These are phyloP conservation scores for Xylariaceae sp. DNA, from an alignment of 2,329 filamentous ascomycete species.

Conservation along the genomic window DNA sequence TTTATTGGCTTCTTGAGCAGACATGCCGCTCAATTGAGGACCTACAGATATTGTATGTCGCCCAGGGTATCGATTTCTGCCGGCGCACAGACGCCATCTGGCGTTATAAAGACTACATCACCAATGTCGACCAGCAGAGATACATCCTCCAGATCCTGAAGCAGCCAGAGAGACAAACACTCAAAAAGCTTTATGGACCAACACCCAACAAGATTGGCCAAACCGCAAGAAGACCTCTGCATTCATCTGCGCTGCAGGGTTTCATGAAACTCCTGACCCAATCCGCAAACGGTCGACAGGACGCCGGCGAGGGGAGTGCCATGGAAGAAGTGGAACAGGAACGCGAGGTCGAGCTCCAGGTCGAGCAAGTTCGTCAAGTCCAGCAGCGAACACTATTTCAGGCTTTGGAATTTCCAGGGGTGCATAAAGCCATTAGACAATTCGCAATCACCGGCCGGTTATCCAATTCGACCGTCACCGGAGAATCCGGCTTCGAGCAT, in stretches of 20 bases:
- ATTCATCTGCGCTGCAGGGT: conserved; percentile 9
- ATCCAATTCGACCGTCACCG: conserved; percentile 3
- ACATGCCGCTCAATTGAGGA: conserved; percentile 58
- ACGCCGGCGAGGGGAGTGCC: conserved; percentile 40
- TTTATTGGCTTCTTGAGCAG: conserved; percentile 58
- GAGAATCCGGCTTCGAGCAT: conserved; percentile 34
- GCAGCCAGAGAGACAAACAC: conserved; percentile 51
- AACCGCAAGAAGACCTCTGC: not conserved
- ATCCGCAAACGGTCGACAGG: conserved; percentile 30
- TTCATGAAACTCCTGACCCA: not conserved
- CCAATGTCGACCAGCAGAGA: conserved; percentile 28
- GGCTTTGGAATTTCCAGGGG: conserved; percentile 39
- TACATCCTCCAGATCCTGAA: conserved; percentile 36
- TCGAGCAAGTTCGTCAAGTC: conserved; percentile 53
- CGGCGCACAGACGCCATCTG: conserved; percentile 46
- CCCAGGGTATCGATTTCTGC: conserved; percentile 59
- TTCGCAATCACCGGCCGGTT: conserved; percentile 45
- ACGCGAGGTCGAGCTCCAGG: conserved; percentile 55
- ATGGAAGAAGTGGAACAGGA: conserved; percentile 59
- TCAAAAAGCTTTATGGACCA: conserved; percentile 53
- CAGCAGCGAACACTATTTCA: conserved; percentile 42
- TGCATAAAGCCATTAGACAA: conserved; percentile 42
- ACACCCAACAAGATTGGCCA: not conserved
- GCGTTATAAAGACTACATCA: conserved; percentile 39
- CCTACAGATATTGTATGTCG: conserved; percentile 52